phyloP scores from a whole-genome alignment of 2,329 filamentous ascomycete species.

The Aspergillus unguis region DNA sequence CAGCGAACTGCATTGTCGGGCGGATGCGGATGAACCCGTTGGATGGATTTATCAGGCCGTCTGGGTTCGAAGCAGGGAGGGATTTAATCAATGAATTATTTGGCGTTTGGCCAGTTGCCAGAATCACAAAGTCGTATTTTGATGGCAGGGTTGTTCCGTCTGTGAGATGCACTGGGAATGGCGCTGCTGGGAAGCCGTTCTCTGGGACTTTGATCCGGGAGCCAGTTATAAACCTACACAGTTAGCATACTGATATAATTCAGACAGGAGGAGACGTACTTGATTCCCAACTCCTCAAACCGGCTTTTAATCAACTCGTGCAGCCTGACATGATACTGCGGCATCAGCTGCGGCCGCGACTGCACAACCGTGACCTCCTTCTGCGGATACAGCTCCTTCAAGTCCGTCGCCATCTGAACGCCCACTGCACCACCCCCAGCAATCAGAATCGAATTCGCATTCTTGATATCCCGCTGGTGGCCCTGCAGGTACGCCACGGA shows the following conservation, averaged over 20 bases:
- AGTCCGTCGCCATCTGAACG: constrained; percentile 50
- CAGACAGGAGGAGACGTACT: constrained; percentile 8
- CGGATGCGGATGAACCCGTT: constrained; percentile 35
- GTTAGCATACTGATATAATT: neutral
- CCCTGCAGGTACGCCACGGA: constrained; percentile 33
- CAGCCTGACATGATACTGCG: constrained; percentile 30
- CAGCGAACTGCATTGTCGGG: constrained; percentile 33
- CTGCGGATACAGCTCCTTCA: constrained; percentile 47
- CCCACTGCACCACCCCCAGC: constrained; percentile 51
- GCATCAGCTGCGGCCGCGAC: constrained; percentile 41
- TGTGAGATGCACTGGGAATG: constrained; percentile 29
- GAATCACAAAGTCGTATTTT: constrained; percentile 39
- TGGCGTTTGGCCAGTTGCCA: constrained; percentile 49
- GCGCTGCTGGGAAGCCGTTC: constrained; percentile 25
- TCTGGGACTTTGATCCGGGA: constrained; percentile 28
- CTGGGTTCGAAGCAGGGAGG: constrained; percentile 20
- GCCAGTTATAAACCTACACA: constrained; percentile 26
- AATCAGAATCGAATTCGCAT: constrained; percentile 32
- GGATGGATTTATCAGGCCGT: constrained; percentile 29
- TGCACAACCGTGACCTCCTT: constrained; percentile 50
- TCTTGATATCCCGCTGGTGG: constrained; percentile 31
- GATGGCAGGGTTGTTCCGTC: constrained; percentile 32
- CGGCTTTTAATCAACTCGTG: constrained; percentile 31
- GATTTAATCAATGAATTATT: constrained; percentile 42
- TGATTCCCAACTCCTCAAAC: constrained; percentile 33